Conservation (phyloP, 2,329 filamentous ascomycete genomes). For the Penicillium sumatraense region DNA sequence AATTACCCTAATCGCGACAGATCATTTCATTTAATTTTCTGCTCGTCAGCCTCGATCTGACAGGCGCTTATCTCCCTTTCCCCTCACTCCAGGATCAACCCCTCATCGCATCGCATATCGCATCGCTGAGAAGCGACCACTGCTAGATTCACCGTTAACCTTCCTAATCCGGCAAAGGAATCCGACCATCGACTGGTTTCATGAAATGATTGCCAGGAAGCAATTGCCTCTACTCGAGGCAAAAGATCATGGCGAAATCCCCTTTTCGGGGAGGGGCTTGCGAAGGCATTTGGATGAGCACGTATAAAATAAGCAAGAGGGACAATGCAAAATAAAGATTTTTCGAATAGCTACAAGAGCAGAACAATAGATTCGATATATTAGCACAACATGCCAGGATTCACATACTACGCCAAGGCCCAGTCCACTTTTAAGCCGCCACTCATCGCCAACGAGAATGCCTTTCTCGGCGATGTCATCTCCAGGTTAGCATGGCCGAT, state of each 20-base stretch:
- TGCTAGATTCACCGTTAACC: background rate
- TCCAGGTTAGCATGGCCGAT: slow-evolving; percentile 57
- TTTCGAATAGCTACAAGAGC: background rate
- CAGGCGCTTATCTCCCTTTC: background rate
- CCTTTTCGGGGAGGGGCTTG: slow-evolving; percentile 9
- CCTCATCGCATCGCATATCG: slow-evolving; percentile 4
- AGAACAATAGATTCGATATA: background rate
- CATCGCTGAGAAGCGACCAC: background rate
- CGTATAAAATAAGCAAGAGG: slow-evolving; percentile 2
- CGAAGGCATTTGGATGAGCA: background rate
- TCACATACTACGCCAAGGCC: slow-evolving; percentile 58
- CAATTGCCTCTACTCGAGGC: slow-evolving; percentile 7
- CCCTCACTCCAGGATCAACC: background rate
- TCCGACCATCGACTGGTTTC: slow-evolving; percentile 8
- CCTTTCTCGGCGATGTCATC: slow-evolving; percentile 67
- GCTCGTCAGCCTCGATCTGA: background rate
- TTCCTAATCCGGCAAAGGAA: background rate
- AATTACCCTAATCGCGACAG: no score
- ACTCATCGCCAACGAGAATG: slow-evolving; percentile 70
- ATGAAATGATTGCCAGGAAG: slow-evolving; percentile 3
- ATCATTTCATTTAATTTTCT: no score
- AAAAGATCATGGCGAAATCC: slow-evolving; percentile 1
- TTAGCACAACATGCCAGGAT: background rate
- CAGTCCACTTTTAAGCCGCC: slow-evolving; percentile 66
- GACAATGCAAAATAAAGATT: background rate